Conservation (phyloP, 2,329 filamentous ascomycete species). For the Diaporthe eres region DNA sequence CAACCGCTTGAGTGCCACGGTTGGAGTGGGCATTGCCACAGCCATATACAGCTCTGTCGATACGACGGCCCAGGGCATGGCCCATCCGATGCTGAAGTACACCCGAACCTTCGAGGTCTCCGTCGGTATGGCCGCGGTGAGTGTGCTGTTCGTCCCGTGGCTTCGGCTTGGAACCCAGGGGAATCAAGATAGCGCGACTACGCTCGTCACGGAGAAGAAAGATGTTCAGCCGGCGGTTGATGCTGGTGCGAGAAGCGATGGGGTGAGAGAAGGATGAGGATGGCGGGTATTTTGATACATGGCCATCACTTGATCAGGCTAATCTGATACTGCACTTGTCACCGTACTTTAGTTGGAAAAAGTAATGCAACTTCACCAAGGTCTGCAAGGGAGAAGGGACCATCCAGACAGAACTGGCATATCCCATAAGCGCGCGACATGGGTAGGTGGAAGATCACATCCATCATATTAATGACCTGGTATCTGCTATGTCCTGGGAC, state of each 20-base stretch:
- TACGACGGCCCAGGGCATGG: slow-evolving; percentile 48
- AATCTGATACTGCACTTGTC: not conserved
- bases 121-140: slow-evolving; percentile 57
- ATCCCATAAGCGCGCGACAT: not conserved
- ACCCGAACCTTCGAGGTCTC: slow-evolving; percentile 66
- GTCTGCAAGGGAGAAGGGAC: not conserved
- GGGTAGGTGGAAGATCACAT: not conserved
- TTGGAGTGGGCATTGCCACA: slow-evolving; percentile 74
- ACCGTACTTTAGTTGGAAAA: no score
- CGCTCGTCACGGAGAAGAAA: slow-evolving; percentile 1
- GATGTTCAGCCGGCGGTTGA: not conserved
- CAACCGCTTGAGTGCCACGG: slow-evolving; percentile 70
- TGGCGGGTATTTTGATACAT: not conserved
- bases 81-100: slow-evolving; percentile 63
- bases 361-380: not conserved
- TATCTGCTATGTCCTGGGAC: slow-evolving; percentile 63
- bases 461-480: not conserved
- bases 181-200: slow-evolving; percentile 35
- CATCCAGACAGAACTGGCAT: not conserved
- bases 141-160: slow-evolving; percentile 64
- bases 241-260: not conserved
- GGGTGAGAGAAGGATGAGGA: not conserved
- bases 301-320: not conserved
- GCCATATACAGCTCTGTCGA: slow-evolving; percentile 70
- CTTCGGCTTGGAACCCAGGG: slow-evolving; percentile 69